Evolutionary conservation across 495 filamentous ascomycete genomes (phyloP).

Genomic region (Pseudevernia furfuracea): DNA sequence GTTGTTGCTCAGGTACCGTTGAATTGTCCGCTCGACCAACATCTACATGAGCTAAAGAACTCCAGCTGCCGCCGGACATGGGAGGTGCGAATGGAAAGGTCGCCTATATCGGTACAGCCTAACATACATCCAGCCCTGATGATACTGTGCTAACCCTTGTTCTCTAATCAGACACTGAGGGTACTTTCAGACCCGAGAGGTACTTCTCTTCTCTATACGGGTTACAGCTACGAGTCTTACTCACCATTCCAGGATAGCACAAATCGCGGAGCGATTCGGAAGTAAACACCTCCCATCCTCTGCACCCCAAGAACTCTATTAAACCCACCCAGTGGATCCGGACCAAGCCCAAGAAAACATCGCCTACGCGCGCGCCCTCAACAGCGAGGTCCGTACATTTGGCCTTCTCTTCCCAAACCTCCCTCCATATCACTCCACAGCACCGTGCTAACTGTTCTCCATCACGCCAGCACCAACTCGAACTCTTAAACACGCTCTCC

Average conservation of each 20-base stretch:
- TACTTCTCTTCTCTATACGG: slow-evolving; percentile 4
- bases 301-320: neutral
- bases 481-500: slow-evolving; percentile 59
- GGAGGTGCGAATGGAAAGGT: slow-evolving; percentile 73
- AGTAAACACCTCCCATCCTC: slow-evolving; percentile 23
- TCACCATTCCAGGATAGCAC: slow-evolving; percentile 43
- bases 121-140: slow-evolving; percentile 7
- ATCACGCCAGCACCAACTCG: slow-evolving; percentile 52
- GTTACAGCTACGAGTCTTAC: neutral
- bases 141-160: neutral
- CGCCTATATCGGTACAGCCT: slow-evolving; percentile 55
- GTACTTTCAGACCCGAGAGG: slow-evolving; percentile 68
- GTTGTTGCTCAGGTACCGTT: slow-evolving; percentile 49
- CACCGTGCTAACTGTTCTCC: neutral
- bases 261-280: slow-evolving; percentile 70
- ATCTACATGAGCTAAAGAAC: neutral
- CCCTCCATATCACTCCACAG: neutral
- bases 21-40: neutral
- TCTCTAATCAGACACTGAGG: slow-evolving; percentile 56
- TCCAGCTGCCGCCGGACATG: slow-evolving; percentile 47
- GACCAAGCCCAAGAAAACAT: slow-evolving; percentile 68
- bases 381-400: slow-evolving; percentile 48
- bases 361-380: slow-evolving; percentile 60
- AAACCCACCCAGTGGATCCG: slow-evolving; percentile 42
- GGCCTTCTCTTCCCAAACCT: neutral